Conservation (phyloP, 441 rosid species). For the Pelargonium hybrid region DNA sequence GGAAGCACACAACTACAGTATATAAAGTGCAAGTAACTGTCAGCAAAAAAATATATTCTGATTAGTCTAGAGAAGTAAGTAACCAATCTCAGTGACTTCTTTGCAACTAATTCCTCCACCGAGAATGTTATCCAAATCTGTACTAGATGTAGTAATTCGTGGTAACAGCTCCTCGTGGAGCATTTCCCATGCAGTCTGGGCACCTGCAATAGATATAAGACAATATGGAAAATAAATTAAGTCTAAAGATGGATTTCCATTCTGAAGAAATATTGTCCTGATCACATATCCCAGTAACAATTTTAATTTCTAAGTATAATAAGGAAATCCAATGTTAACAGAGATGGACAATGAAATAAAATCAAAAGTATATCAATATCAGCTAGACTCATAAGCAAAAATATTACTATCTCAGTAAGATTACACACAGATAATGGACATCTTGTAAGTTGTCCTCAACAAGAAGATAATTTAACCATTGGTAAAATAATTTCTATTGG, state of each 20-base stretch:
- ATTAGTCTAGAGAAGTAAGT: constrained; percentile 2
- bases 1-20: constrained; percentile 2
- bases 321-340: not conserved
- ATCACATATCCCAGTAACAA: not conserved
- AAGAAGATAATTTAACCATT: not conserved
- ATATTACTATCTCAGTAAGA: not conserved
- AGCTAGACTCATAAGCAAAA: not conserved
- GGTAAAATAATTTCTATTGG: not conserved
- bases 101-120: constrained; percentile 84
- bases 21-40: not conserved
- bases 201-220: constrained; percentile 32
- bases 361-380: not conserved
- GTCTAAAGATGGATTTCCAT: not conserved
- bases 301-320: not conserved
- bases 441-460: not conserved
- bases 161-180: constrained; percentile 54
- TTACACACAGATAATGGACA: not conserved
- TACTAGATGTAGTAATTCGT: constrained; percentile 72
- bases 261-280: not conserved
- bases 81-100: constrained; percentile 86
- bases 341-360: not conserved
- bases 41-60: not conserved
- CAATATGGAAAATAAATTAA: not conserved
- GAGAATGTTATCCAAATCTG: constrained; percentile 64
- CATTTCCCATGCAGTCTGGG: constrained; percentile 86